Evolutionary conservation across 768 basidiomycete genomes (phyloP), one percentile per base, ranked within the genome.

Genomic region (Rhodotorula toruloides): DNA sequence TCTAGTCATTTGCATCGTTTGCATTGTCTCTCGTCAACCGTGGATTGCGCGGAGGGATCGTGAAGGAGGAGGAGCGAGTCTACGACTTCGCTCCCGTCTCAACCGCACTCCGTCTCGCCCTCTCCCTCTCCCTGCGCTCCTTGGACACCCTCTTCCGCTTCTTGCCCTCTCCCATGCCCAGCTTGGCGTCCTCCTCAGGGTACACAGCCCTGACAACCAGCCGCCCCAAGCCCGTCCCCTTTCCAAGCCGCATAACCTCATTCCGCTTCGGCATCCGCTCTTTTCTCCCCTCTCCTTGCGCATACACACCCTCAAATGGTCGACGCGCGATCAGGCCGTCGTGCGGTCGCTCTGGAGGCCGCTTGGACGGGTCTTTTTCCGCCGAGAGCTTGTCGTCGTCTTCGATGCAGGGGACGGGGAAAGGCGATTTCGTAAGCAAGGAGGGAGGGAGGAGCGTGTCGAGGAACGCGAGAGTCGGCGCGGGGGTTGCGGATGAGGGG

Each of bases 381-480:
- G n/a, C n/a, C n/a, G n/a, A n/a, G n/a, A n/a, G n/a, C n/a, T n/a
- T n/a, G n/a, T n/a, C 43, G 40, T 25, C 25, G 2, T 12, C 37
- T 40, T 54, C 53, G 25, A 37, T 36, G 12, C 25, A 36, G 25
- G 60, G 52, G 2, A 39, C 52, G 14, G 43, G 7, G 50, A 43
- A 19, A 13, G 68, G 67, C 29, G 68, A 62, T 27, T 56, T 59
- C 29, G n/a, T 34, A n/a, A 3, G 11, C 9, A 66, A 55, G 2
- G 54, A 5, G 7, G 39, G 34, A 0, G 69, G 69, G 34, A 63
- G 69, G 54, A 10, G 10, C 17, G 65, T 61, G 65, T 66, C 42
- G 25, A 70, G 49, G 63, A 60, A 70, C 49, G 63, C 48, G 64
- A 60, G 75, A 68, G 46, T 42, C 31, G 65, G 76, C 58, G 39